A percentile compares a stretch with the other conserved stretches of the same genome.
Evolutionary conservation across 2,329 filamentous ascomycete species (phyloP).

Genomic region (Dichotomopilus funicola): DNA sequence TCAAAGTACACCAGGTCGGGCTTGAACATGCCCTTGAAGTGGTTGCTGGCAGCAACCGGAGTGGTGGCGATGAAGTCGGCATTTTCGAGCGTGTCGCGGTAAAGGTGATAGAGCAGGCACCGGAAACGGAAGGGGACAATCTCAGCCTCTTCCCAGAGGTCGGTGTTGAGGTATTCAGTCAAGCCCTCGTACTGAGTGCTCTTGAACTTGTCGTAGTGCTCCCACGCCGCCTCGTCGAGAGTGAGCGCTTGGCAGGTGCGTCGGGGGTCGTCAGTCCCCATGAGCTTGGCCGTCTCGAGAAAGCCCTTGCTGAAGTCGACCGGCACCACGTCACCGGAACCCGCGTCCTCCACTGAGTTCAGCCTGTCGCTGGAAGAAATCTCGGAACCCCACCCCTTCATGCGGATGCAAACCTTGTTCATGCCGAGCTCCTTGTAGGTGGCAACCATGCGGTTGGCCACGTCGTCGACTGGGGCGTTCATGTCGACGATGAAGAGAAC

Average conservation of each 20-base stretch:
- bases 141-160: conserved; percentile 2
- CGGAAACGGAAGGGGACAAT: conserved; percentile 3
- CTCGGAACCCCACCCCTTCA: conserved; percentile 11
- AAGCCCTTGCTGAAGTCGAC: conserved; percentile 13
- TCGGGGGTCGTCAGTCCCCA: neutral
- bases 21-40: conserved; percentile 11
- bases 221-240: conserved; percentile 12
- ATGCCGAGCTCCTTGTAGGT: conserved; percentile 5
- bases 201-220: conserved; percentile 2
- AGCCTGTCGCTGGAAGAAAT: conserved; percentile 5
- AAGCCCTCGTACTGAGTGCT: neutral
- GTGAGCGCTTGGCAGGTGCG: conserved; percentile 1
- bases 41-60: conserved; percentile 8
- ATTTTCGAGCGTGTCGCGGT: conserved; percentile 5
- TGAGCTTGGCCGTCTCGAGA: neutral
- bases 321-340: neutral
- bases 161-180: neutral
- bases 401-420: conserved; percentile 12
- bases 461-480: conserved; percentile 13
- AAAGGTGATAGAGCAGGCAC: conserved; percentile 2
- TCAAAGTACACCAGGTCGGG: conserved; percentile 12
- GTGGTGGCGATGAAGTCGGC: conserved; percentile 16
- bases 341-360: conserved; percentile 6
- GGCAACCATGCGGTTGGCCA: conserved; percentile 9
- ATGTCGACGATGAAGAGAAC: conserved; percentile 15